These are phyloP conservation scores for Lolium rigidum DNA, from an alignment of 176 grass and related monocot species.

Conservation along the genomic window DNA sequence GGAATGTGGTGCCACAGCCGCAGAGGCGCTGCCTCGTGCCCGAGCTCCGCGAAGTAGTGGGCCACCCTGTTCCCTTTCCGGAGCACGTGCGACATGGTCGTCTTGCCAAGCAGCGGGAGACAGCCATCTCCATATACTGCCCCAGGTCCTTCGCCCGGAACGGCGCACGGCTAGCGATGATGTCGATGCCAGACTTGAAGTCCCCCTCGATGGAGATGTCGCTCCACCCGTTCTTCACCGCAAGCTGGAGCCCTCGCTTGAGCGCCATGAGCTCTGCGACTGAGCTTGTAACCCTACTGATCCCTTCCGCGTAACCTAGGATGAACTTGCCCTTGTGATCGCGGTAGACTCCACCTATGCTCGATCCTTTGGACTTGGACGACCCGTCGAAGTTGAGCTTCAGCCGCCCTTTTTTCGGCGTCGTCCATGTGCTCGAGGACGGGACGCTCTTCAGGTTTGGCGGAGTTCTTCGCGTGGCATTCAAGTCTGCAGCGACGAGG, in stretches of 20 bases:
- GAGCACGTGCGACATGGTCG: constrained; percentile 55
- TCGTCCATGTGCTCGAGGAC: constrained; percentile 50
- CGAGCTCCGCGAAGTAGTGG: constrained; percentile 50
- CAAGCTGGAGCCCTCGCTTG: constrained; percentile 70
- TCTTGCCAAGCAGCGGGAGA: constrained; percentile 43
- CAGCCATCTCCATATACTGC: constrained; percentile 52
- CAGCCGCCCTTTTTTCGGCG: constrained; percentile 53
- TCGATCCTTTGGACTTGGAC: constrained; percentile 52
- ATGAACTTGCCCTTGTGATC: constrained; percentile 69
- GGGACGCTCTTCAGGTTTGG: not conserved
- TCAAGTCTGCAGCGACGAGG: not conserved
- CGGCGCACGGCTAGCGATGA: not conserved
- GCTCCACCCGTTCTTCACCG: constrained; percentile 58
- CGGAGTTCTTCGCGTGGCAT: not conserved
- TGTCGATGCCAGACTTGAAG: constrained; percentile 57
- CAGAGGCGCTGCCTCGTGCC: constrained; percentile 28
- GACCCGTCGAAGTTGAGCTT: constrained; percentile 89
- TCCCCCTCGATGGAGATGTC: constrained; percentile 67
- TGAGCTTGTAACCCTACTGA: constrained; percentile 62
- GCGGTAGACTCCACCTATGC: constrained; percentile 74
- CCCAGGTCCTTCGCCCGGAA: constrained; percentile 35
- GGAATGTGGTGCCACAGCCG: constrained; percentile 58
- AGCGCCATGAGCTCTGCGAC: constrained; percentile 64
- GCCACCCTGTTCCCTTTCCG: constrained; percentile 67
- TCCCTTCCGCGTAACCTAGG: constrained; percentile 70